Evolutionary conservation across 2,329 filamentous ascomycete species (phyloP).

Genomic region (Pyricularia grisea): DNA sequence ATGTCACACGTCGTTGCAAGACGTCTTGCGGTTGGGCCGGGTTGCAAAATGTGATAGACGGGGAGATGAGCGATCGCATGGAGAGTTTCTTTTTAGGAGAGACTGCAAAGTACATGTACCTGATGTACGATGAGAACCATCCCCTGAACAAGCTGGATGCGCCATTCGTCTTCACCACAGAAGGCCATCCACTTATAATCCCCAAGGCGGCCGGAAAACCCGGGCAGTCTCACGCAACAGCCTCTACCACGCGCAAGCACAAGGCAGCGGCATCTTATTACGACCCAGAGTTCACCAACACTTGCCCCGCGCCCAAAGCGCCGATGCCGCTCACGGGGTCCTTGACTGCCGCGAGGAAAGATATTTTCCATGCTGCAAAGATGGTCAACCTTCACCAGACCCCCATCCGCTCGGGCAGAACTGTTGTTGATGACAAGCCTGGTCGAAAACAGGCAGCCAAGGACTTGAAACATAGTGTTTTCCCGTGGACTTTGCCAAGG

Average conservation of each 20-base stretch:
- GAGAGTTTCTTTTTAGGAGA: conserved; percentile 98
- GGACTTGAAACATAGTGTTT: conserved; percentile 64
- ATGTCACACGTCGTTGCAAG: conserved; percentile 83
- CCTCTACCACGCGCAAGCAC: conserved; percentile 10
- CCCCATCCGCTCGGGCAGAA: neutral
- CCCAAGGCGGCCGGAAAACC: conserved; percentile 35
- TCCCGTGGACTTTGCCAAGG: conserved; percentile 84
- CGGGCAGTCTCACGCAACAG: neutral
- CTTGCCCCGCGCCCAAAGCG: conserved; percentile 56
- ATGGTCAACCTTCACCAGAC: conserved; percentile 63
- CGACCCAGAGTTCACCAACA: conserved; percentile 39
- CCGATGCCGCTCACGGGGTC: conserved; percentile 63
- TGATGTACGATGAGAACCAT: conserved; percentile 80
- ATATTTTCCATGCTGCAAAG: conserved; percentile 83
- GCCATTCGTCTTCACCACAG: conserved; percentile 88
- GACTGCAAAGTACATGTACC: conserved; percentile 89
- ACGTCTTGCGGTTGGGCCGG: conserved; percentile 91
- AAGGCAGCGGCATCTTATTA: conserved; percentile 15
- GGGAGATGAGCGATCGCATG: conserved; percentile 89
- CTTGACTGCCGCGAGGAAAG: conserved; percentile 64
- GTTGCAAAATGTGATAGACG: conserved; percentile 69
- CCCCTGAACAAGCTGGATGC: conserved; percentile 81
- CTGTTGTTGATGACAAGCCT: neutral
- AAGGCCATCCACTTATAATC: conserved; percentile 87
- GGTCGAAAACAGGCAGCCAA: neutral